Conservation (phyloP, 768 basidiomycete species). For the Trametopsis cervina region DNA sequence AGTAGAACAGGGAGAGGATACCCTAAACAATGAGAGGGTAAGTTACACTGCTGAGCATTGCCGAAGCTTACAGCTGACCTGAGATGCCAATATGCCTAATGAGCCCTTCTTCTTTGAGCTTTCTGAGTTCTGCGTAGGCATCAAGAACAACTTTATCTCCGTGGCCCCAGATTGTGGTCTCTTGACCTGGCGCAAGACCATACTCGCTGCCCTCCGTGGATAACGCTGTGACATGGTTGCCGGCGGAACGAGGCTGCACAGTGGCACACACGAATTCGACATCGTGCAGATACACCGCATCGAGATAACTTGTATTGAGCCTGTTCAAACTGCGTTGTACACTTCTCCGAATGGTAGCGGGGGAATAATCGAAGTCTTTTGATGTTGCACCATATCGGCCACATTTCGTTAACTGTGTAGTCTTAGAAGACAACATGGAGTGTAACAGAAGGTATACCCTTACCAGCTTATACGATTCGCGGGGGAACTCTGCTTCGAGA, state of each 20-base stretch:
- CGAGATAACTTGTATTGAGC: conserved; percentile 71
- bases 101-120: conserved; percentile 65
- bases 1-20: conserved; percentile 81
- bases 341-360: conserved; percentile 55
- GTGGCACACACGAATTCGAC: conserved; percentile 66
- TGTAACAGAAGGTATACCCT: conserved; percentile 11
- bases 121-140: conserved; percentile 58
- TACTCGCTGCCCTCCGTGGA: conserved; percentile 48
- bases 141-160: conserved; percentile 70
- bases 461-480: conserved; percentile 72
- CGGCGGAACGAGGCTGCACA: conserved; percentile 41
- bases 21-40: conserved; percentile 34
- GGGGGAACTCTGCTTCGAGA: conserved; percentile 64
- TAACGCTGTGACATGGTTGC: conserved; percentile 53
- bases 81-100: conserved; percentile 74
- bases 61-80: conserved; percentile 37
- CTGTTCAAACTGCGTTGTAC: conserved; percentile 61
- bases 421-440: background rate
- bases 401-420: conserved; percentile 72
- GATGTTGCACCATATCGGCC: conserved; percentile 58
- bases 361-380: conserved; percentile 68
- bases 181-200: conserved; percentile 54
- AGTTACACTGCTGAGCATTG: background rate
- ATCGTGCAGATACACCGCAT: conserved; percentile 79
- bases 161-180: conserved; percentile 49